phyloP scores from a whole-genome alignment of 2,329 filamentous ascomycete species.

The Fusarium sp. region DNA sequence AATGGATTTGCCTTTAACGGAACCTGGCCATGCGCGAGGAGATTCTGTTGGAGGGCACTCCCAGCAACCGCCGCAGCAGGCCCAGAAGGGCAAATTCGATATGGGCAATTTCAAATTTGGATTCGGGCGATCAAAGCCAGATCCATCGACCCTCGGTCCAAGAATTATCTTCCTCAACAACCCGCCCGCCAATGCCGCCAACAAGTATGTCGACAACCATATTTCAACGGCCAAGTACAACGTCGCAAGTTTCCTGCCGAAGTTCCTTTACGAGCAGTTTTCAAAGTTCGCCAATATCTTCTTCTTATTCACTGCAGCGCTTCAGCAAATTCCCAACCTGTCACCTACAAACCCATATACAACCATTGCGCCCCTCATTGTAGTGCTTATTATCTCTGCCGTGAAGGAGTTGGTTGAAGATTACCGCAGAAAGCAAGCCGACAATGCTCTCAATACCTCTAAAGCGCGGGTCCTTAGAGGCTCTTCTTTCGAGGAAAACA shows the following conservation, averaged over 20 bases:
- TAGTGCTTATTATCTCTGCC: slow-evolving; percentile 94
- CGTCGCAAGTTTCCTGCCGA: slow-evolving; percentile 89
- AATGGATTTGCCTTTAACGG: slow-evolving; percentile 96
- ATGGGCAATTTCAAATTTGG: slow-evolving; percentile 91
- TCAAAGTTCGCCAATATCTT: slow-evolving; percentile 99
- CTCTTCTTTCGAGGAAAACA: slow-evolving; percentile 85
- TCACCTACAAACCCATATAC: slow-evolving; percentile 97
- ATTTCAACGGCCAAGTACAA: slow-evolving; percentile 99
- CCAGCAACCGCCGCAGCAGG: slow-evolving; percentile 55
- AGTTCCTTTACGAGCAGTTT: slow-evolving; percentile 98
- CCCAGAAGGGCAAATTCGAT: slow-evolving; percentile 66
- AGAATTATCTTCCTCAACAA: slow-evolving; percentile 97
- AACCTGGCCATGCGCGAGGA: slow-evolving; percentile 66
- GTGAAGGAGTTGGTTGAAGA: slow-evolving; percentile 96
- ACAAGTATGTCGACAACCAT: slow-evolving; percentile 96
- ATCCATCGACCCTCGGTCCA: slow-evolving; percentile 91
- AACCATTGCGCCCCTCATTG: slow-evolving; percentile 91
- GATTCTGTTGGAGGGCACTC: slow-evolving; percentile 57
- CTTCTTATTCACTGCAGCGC: slow-evolving; percentile 94
- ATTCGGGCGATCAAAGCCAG: slow-evolving; percentile 84
- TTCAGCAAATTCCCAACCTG: slow-evolving; percentile 95
- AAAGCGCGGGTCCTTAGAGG: slow-evolving; percentile 87
- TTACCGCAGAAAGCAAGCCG: slow-evolving; percentile 87
- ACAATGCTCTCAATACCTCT: slow-evolving; percentile 88
- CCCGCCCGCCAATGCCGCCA: slow-evolving; percentile 86